Conservation (phyloP, 2,329 filamentous ascomycete genomes). For the Pseudogymnoascus sp. region DNA sequence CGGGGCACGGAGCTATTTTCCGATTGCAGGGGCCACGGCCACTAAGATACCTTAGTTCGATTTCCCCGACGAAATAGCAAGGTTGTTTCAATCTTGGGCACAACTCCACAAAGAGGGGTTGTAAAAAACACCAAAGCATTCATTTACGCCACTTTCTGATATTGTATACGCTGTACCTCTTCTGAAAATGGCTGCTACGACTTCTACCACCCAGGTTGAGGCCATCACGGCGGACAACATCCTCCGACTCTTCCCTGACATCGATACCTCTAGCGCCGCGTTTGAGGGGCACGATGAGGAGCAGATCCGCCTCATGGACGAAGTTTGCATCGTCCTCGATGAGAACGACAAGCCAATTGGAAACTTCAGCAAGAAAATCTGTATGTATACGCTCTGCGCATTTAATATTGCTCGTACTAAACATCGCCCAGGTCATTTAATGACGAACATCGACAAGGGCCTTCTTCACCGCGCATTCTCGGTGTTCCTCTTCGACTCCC, state of each 20-base stretch:
- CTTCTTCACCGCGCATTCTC: conserved; percentile 96
- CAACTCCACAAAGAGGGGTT: conserved; percentile 2
- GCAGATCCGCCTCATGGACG: conserved; percentile 97
- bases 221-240: conserved; percentile 81
- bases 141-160: neutral
- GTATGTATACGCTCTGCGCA: conserved; percentile 45
- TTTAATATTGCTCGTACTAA: neutral
- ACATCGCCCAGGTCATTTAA: conserved; percentile 69
- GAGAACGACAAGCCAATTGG: conserved; percentile 89
- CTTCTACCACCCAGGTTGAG: conserved; percentile 42
- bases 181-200: conserved; percentile 24
- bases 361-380: conserved; percentile 95
- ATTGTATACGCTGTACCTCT: neutral
- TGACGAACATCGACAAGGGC: conserved; percentile 96
- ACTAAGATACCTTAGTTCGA: conserved; percentile 2
- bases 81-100: conserved; percentile 5
- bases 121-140: neutral
- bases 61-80: neutral
- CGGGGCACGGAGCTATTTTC: neutral
- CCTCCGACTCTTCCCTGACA: conserved; percentile 79
- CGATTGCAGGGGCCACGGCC: conserved; percentile 1
- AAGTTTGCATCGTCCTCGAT: conserved; percentile 95
- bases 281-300: conserved; percentile 92
- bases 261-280: conserved; percentile 61
- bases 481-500: conserved; percentile 91